Evolutionary conservation across 441 rosid genomes (phyloP), one percentile per base, ranked within the genome.

Genomic region (Brassica balearica): DNA sequence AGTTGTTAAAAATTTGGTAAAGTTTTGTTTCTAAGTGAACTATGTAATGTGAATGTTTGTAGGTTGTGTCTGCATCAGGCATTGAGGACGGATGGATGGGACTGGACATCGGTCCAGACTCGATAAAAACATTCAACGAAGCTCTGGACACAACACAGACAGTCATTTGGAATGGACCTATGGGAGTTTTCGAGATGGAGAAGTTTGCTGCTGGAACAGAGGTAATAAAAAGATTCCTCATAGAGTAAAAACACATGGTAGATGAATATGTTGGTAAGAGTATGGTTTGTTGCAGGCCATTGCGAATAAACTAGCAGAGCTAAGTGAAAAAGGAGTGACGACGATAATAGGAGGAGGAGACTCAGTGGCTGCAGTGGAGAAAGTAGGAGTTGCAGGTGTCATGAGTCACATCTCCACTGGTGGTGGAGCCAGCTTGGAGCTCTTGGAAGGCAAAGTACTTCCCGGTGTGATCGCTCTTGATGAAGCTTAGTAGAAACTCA

Each of bases 11-110:
- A 15, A 15, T 15, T 15, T 27, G 2, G 10, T 77, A 23, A 1
- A 51, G 56, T 6, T 38, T n/a, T 71, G 67, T 71, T 71, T 38
- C 66, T 60, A 55, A 38, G 10, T 23, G 8, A 76, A 32, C 17
- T 15, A 15, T 15, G 17, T 15, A 15, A 15, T 15, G 76, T 63
- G 76, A 32, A 46, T 23, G 69, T 15, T 10, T 84, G 71, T 86
- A 94, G 98, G 38, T 84, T 75, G 97, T 92, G 80, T 89, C 97
- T 29, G 86, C 94, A 71, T 81, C 94, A 46, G 93, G 80, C 65
- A 94, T 94, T 72, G 96, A 92, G 17, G 96, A 92, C 76, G 97
- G 97, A 19, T 94, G 98, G 98, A 94, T 94, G 98, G 98, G 98
- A 72, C 81, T 94, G 84, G 98, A 94, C 78, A 87, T 94, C 71